Evolutionary conservation across 257 asterid genomes (phyloP).

Genomic region (Capsicum chinense): DNA sequence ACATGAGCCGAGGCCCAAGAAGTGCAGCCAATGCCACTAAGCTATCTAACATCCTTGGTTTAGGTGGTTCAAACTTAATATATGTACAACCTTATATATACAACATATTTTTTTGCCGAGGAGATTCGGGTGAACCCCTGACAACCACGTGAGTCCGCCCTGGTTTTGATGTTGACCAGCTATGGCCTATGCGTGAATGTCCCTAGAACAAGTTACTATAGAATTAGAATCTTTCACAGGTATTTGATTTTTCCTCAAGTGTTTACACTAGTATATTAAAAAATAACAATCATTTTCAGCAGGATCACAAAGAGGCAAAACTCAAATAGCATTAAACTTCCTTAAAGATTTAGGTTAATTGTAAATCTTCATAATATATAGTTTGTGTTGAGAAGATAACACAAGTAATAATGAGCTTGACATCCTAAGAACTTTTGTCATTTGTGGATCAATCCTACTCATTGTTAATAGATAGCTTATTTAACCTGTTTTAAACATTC

Average conservation of each 20-base stretch:
- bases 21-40: no score
- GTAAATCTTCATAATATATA: not conserved
- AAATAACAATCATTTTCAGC: constrained; percentile 16
- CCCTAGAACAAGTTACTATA: constrained; percentile 15
- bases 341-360: not conserved
- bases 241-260: not conserved
- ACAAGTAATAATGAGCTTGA: not conserved
- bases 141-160: no score
- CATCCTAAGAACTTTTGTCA: not conserved
- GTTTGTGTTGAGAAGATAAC: not conserved
- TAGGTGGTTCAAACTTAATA: no score
- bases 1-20: no score
- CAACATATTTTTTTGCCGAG: no score
- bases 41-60: no score
- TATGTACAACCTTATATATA: no score
- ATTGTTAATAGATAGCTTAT: not conserved
- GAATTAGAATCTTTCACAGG: not conserved
- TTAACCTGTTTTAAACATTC: not conserved
- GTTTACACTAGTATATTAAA: not conserved
- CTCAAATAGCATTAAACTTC: constrained; percentile 23
- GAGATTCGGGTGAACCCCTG: no score
- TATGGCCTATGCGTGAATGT: not conserved
- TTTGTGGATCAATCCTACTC: not conserved
- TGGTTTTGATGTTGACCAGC: not conserved
- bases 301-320: not conserved